Evolutionary conservation across 1,284 basidiomycete genomes (phyloP), one percentile per base, ranked within the genome.

Genomic region (Tausonia pullulans): DNA sequence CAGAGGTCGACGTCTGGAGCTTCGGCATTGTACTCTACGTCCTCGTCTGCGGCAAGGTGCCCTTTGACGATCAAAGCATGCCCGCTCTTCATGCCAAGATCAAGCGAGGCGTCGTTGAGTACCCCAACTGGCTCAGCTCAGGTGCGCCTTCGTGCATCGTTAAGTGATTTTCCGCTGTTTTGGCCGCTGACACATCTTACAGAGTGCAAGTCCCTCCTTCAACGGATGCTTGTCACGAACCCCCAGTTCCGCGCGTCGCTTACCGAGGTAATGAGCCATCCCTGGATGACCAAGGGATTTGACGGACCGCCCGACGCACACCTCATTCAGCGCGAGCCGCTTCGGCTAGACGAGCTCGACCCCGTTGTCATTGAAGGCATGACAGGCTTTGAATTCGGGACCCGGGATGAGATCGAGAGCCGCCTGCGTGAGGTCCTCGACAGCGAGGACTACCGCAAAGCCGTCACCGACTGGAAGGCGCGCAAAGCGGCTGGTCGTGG

Each of bases 51-150:
- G 96, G 95, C 61, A 98, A 96, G 78, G 95, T 98, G 1, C 95
- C 95, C 0, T 98, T 98, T 73, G 95, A 99, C 74, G 96, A 99
- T 75, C 93, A 98, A 77, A 93, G 88, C 73, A 98, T 98, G 95
- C 96, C 95, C 2, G 95, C 94, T 0, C 79, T 98, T 60, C 96
- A 98, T 74, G 95, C 95, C 52, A 98, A 98, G 80, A 98, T 99
- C 79, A 99, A 98, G 77, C 84, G 93, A 3, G 95, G 96, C 0
- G 79, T 94, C 55, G 94, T 97, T 58, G 95, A 98, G 74, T 98
- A 98, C 73, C 95, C 95, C 0, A 88, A 90, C 8, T 98, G 95
- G 95, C 80, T 98, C 16, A 94, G 89, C 71, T 84, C 88, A 71
- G 90, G 90, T 90, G 73, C 71, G 85, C 75, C 62, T 5, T 44